A percentile compares a stretch with the other conserved stretches of the same genome.
Evolutionary conservation across 208 protist species (phyloP).

Genomic region (Wallacemonas sp.): DNA sequence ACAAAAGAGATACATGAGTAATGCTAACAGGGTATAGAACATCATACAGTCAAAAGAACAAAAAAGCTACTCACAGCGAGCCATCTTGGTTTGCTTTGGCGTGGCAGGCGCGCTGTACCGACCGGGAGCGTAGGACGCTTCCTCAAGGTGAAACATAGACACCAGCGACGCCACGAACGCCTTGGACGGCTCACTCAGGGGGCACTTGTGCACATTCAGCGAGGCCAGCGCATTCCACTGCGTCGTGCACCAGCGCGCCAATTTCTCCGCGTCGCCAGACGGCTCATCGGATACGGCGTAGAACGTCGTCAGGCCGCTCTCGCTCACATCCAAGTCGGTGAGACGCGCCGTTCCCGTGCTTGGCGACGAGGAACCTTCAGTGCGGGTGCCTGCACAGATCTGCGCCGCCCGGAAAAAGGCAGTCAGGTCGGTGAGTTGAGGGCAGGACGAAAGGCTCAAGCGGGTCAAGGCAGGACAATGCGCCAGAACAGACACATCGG

Average conservation of each 20-base stretch:
- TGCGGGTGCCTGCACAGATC: neutral
- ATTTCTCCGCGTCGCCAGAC: neutral
- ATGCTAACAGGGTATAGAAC: too few relatives aligned
- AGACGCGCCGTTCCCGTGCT: neutral
- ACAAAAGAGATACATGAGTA: neutral
- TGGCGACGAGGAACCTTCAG: too few relatives aligned
- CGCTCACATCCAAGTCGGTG: neutral
- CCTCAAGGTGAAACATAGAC: neutral
- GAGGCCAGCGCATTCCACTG: neutral
- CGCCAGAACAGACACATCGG: neutral
- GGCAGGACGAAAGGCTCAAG: neutral
- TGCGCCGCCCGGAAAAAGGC: neutral
- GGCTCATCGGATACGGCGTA: neutral
- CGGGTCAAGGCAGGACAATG: neutral
- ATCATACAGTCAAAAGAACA: too few relatives aligned
- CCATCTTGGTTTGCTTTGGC: neutral
- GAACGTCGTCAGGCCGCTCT: conserved; percentile 1
- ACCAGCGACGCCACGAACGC: neutral
- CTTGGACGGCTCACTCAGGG: neutral
- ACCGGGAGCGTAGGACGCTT: neutral
- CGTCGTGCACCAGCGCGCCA: neutral
- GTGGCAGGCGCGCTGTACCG: neutral
- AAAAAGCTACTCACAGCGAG: neutral
- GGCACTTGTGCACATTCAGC: neutral
- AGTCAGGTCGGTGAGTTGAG: neutral